Evolutionary conservation across 1,284 basidiomycete genomes (phyloP).

Genomic region (Malassezia globosa): DNA sequence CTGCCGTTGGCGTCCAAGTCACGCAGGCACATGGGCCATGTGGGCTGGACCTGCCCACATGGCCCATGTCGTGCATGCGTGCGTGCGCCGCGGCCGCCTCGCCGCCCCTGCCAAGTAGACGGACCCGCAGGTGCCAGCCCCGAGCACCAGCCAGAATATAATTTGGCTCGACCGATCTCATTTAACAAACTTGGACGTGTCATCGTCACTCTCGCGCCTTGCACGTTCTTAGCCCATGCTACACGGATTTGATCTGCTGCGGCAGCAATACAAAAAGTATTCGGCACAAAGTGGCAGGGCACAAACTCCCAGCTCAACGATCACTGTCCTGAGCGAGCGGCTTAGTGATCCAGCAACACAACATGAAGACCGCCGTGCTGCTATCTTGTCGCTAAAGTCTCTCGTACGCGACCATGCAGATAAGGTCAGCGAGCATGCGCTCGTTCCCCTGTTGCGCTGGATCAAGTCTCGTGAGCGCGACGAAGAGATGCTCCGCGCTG

Average conservation of each 20-base stretch:
- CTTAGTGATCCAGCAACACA: conserved; percentile 49
- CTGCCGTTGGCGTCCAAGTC: no score
- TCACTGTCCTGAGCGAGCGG: conserved; percentile 73
- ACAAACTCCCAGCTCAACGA: conserved; percentile 72
- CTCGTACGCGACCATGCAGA: conserved; percentile 78
- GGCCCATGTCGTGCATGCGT: no score
- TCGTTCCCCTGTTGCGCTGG: conserved; percentile 26
- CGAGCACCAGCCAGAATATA: no score
- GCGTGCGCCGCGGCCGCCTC: no score
- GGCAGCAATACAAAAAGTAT: conserved; percentile 39
- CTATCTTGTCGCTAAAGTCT: conserved; percentile 81
- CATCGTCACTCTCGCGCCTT: not conserved
- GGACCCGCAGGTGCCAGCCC: no score
- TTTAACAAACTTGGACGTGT: no score
- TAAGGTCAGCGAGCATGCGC: conserved; percentile 39
- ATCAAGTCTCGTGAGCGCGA: conserved; percentile 28
- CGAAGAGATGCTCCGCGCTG: conserved; percentile 31
- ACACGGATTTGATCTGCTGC: conserved; percentile 44
- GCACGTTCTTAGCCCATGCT: conserved; percentile 40
- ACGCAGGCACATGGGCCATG: no score
- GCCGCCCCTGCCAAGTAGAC: no score
- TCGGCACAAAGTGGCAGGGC: conserved; percentile 32
- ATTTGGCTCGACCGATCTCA: no score
- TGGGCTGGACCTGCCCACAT: no score
- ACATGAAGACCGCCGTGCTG: conserved; percentile 68